phyloP scores from a whole-genome alignment of 2,329 filamentous ascomycete genomes.

The Epichloe brachyelytri region DNA sequence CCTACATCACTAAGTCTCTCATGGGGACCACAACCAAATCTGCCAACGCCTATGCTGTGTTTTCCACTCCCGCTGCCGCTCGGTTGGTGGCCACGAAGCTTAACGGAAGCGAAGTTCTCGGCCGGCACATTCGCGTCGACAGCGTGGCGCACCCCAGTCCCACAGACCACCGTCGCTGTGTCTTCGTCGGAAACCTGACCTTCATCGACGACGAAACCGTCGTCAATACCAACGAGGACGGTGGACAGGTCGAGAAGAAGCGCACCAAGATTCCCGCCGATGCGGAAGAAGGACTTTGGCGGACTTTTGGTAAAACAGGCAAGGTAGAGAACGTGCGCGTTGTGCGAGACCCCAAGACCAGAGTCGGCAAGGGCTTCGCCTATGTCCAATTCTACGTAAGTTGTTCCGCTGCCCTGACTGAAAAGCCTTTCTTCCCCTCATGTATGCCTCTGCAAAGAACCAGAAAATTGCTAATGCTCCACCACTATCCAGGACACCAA shows the following conservation, averaged over 20 bases:
- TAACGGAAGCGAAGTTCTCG: slow-evolving; percentile 74
- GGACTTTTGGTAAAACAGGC: slow-evolving; percentile 60
- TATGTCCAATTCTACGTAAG: slow-evolving; percentile 85
- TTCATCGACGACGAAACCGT: slow-evolving; percentile 88
- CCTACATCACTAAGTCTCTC: slow-evolving; percentile 79
- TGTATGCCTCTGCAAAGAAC: background rate
- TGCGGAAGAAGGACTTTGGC: slow-evolving; percentile 86
- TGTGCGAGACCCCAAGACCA: slow-evolving; percentile 74
- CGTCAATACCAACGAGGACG: slow-evolving; percentile 50
- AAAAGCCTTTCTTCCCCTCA: background rate
- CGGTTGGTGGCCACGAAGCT: slow-evolving; percentile 63
- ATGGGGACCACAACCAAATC: slow-evolving; percentile 87
- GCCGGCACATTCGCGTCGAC: slow-evolving; percentile 82
- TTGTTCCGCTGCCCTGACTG: slow-evolving; percentile 2
- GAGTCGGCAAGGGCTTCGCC: slow-evolving; percentile 92
- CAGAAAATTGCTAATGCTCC: background rate
- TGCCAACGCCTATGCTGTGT: slow-evolving; percentile 90
- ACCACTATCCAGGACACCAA: slow-evolving; percentile 51
- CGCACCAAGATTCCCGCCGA: slow-evolving; percentile 66
- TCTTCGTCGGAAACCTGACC: slow-evolving; percentile 92
- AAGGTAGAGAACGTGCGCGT: slow-evolving; percentile 89
- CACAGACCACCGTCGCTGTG: slow-evolving; percentile 74
- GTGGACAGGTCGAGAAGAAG: slow-evolving; percentile 57
- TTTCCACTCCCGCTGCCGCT: slow-evolving; percentile 61
- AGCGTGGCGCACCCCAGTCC: slow-evolving; percentile 76